These are phyloP conservation scores for Tylopilus balloui DNA, from an alignment of 768 basidiomycete species.

Conservation along the genomic window DNA sequence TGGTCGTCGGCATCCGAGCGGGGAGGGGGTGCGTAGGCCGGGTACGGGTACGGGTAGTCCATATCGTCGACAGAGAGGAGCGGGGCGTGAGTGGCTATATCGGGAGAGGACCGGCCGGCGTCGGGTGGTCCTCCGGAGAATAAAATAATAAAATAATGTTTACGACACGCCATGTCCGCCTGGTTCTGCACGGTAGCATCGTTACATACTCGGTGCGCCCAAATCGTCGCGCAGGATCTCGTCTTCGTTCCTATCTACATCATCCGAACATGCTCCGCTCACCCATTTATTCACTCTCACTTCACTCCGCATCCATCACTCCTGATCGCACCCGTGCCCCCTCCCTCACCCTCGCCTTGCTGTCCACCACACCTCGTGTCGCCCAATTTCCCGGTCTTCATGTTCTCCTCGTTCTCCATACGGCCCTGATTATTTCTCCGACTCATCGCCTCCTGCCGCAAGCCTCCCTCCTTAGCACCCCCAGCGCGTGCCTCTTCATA, in stretches of 20 bases:
- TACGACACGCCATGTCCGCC: neutral
- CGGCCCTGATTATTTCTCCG: constrained; percentile 40
- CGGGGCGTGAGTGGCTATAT: neutral
- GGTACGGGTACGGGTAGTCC: constrained; percentile 3
- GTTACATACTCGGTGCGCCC: constrained; percentile 21
- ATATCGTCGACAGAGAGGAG: too few relatives aligned
- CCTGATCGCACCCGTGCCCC: constrained; percentile 31
- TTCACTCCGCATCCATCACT: constrained; percentile 27
- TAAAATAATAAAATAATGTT: too few relatives aligned
- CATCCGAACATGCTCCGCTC: constrained; percentile 27
- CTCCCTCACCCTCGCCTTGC: constrained; percentile 35
- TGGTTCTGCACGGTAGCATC: too few relatives aligned
- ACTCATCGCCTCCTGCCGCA: constrained; percentile 36
- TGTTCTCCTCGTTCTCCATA: constrained; percentile 45
- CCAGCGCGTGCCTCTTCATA: constrained; percentile 40
- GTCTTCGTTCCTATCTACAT: constrained; percentile 17
- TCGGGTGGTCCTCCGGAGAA: too few relatives aligned
- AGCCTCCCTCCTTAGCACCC: constrained; percentile 39
- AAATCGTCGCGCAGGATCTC: constrained; percentile 21
- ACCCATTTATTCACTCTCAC: constrained; percentile 31
- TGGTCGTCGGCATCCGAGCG: constrained; percentile 22
- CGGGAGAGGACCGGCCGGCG: too few relatives aligned
- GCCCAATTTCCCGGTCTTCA: constrained; percentile 39
- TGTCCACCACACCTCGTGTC: constrained; percentile 47
- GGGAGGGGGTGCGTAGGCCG: neutral